These are phyloP conservation scores for Boletus rex-veris DNA, from an alignment of 768 basidiomycete genomes.

Conservation along the genomic window DNA sequence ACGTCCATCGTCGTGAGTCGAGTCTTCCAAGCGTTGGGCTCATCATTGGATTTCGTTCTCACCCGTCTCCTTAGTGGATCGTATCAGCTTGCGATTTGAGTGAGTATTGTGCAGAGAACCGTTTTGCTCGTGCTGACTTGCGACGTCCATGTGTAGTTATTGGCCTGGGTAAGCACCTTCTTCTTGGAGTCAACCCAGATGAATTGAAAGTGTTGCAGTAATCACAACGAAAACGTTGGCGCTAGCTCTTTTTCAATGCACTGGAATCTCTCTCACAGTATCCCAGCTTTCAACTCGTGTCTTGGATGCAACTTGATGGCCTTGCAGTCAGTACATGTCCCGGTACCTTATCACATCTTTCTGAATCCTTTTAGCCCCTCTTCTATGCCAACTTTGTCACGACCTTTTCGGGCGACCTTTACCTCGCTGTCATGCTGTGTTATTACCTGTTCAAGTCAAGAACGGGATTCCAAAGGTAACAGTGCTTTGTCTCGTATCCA, in stretches of 20 bases:
- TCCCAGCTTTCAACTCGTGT: conserved; percentile 38
- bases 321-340: conserved; percentile 35
- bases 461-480: conserved; percentile 49
- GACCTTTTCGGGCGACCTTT: conserved; percentile 48
- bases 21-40: neutral
- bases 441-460: conserved; percentile 45
- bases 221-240: conserved; percentile 53
- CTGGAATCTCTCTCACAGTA: neutral
- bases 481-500: neutral
- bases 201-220: conserved; percentile 29
- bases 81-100: conserved; percentile 46
- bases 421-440: conserved; percentile 47
- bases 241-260: neutral
- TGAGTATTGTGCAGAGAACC: conserved; percentile 21
- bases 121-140: neutral
- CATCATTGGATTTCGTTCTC: neutral
- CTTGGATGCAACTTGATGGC: conserved; percentile 36
- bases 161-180: conserved; percentile 7
- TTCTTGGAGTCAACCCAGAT: neutral
- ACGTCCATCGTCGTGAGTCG: conserved; percentile 47
- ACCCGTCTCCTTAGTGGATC: conserved; percentile 27
- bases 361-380: conserved; percentile 33
- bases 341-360: neutral
- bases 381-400: conserved; percentile 53
- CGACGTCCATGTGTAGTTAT: neutral